A percentile compares a stretch with the other conserved stretches of the same genome.
phyloP scores from a whole-genome alignment of 495 filamentous ascomycete species.

The Jackrogersella multiformis region DNA sequence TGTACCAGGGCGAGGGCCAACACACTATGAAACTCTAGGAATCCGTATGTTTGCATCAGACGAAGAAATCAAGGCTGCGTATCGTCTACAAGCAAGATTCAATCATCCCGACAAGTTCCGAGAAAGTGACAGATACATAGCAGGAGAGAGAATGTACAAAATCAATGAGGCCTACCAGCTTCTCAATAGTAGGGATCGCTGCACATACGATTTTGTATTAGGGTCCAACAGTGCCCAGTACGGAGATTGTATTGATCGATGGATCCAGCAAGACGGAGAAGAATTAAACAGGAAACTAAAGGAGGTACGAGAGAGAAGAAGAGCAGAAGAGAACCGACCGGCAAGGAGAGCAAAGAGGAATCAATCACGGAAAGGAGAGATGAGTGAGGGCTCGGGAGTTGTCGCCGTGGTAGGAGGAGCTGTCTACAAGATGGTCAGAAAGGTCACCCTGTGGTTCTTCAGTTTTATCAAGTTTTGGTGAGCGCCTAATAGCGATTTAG shows the following conservation, averaged over 20 bases:
- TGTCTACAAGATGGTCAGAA: no score
- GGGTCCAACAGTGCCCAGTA: not conserved
- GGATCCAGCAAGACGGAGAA: not conserved
- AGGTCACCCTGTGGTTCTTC: no score
- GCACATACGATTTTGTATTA: not conserved
- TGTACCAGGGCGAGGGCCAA: not conserved
- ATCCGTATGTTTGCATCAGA: not conserved
- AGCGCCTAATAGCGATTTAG: no score
- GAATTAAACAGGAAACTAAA: not conserved
- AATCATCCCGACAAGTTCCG: not conserved
- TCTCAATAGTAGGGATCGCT: not conserved
- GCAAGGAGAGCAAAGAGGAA: no score
- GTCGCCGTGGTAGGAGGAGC: no score
- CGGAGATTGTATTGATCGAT: not conserved
- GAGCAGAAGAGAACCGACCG: no score
- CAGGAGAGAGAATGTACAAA: not conserved
- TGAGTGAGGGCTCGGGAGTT: no score
- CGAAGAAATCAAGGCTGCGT: not conserved
- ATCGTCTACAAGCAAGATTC: not conserved
- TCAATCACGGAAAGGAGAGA: no score
- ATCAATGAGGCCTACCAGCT: not conserved
- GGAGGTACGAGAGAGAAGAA: no score
- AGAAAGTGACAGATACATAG: not conserved
- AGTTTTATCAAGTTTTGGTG: no score
- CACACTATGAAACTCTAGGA: conserved; percentile 3